These are phyloP conservation scores for Emmonsiellopsis sp. DNA, from an alignment of 2,329 filamentous ascomycete genomes.

Conservation along the genomic window DNA sequence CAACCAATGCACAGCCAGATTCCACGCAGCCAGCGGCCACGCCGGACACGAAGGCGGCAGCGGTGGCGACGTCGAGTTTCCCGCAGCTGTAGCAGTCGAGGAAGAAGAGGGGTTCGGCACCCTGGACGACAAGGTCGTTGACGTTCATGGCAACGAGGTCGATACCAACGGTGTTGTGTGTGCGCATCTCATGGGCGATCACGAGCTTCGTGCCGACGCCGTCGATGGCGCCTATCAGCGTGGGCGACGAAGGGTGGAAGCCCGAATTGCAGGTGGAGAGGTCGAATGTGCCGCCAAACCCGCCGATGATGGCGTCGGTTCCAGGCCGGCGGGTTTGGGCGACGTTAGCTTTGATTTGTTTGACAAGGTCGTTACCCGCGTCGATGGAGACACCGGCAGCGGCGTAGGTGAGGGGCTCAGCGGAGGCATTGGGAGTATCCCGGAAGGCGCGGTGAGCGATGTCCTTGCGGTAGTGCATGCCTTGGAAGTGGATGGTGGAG, in stretches of 20 bases:
- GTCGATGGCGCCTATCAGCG: conserved; percentile 88
- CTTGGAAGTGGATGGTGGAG: conserved; percentile 68
- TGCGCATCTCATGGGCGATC: conserved; percentile 79
- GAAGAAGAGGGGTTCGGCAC: conserved; percentile 90
- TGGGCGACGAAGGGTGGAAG: conserved; percentile 65
- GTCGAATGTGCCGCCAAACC: conserved; percentile 84
- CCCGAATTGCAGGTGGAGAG: conserved; percentile 57
- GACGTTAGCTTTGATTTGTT: conserved; percentile 86
- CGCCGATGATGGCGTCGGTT: conserved; percentile 86
- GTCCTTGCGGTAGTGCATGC: conserved; percentile 86
- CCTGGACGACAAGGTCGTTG: conserved; percentile 93
- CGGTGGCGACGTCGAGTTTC: conserved; percentile 66
- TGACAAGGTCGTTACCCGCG: conserved; percentile 83
- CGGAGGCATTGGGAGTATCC: conserved; percentile 15
- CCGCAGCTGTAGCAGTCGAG: conserved; percentile 97
- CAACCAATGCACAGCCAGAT: conserved; percentile 82
- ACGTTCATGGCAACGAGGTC: conserved; percentile 99
- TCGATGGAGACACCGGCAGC: conserved; percentile 90
- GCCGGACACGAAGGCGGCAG: conserved; percentile 79
- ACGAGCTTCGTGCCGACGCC: conserved; percentile 96
- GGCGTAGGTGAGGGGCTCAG: conserved; percentile 67
- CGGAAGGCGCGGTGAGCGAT: conserved; percentile 64
- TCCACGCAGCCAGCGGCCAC: conserved; percentile 80
- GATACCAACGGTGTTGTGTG: conserved; percentile 91
- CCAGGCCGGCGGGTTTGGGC: conserved; percentile 73